Percentiles rank a stretch among this genome's conserved stretches.
Conservation (phyloP, 139 green algal genomes). For the Tetradesmus obliquus region DNA sequence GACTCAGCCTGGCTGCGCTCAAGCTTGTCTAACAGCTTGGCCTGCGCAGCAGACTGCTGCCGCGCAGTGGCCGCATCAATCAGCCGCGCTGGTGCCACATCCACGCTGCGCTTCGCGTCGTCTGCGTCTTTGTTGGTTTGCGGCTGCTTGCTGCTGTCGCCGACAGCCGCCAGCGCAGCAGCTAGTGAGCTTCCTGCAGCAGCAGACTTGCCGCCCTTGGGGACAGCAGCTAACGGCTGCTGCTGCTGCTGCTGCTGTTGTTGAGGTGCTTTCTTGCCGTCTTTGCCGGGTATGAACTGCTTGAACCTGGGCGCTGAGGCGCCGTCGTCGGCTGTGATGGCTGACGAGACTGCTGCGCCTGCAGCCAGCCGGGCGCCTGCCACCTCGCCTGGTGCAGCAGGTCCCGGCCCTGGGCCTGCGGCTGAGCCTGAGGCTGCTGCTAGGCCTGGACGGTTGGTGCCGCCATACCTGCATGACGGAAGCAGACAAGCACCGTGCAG, state of each 20-base stretch:
- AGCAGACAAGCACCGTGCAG: too few species aligned
- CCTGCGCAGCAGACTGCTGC: constrained; percentile 45
- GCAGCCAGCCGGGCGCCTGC: background rate
- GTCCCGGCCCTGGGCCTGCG: background rate
- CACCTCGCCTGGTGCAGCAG: constrained; percentile 30
- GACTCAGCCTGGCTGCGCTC: constrained; percentile 12
- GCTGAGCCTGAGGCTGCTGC: background rate
- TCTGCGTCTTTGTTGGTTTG: background rate
- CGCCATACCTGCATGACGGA: background rate
- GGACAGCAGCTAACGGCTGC: background rate
- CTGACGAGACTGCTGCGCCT: background rate
- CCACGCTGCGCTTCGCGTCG: constrained; percentile 13
- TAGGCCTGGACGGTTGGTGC: constrained; percentile 33
- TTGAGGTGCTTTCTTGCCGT: constrained; percentile 10
- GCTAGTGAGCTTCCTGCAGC: background rate
- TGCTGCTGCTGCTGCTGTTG: background rate
- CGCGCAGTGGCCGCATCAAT: background rate
- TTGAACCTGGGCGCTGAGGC: constrained; percentile 33
- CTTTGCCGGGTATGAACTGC: constrained; percentile 31
- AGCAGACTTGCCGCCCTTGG: background rate
- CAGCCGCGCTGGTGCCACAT: constrained; percentile 32
- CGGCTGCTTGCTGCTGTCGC: constrained; percentile 7
- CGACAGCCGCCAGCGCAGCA: background rate
- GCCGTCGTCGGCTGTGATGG: constrained; percentile 27
- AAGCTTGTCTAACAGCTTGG: constrained; percentile 42